Evolutionary conservation across 2,329 filamentous ascomycete genomes (phyloP), one percentile per base, ranked within the genome.

Genomic region (Polychaeton citri): DNA sequence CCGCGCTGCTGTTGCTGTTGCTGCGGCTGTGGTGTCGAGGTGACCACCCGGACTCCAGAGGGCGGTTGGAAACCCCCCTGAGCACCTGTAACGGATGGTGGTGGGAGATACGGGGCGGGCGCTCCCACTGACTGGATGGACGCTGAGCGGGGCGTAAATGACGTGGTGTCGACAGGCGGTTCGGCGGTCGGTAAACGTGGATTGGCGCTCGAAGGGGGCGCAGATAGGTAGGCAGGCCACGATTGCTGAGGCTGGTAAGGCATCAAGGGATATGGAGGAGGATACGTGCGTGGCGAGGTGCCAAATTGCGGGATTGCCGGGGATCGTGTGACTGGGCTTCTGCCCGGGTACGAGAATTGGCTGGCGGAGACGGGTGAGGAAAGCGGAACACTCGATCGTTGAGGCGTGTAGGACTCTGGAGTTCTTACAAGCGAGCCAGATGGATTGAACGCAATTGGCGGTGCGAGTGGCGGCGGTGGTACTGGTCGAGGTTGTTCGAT

Each of bases 151-250:
- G 46, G 42, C 9, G 43, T 46, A 42, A 46, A 49, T 12, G 42
- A 36, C 7, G 48, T 42, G 16, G 48, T 44, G 10, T 47, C 49
- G 7, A 45, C 44, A 9, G 49, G 47, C 15, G 49, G 48, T 24
- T 47, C 44, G 10, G 42, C 43, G n/a, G 41, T 30, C 2, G 43
- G 39, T 15, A 49, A 30, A 33, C 43, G 39, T 4, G 45, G 35
- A 18, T 43, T 38, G 1, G 34, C n/a, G 8, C 37, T 32, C 5
- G 36, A 13, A 7, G 41, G 24, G 28, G 34, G 31, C n/a, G 38
- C 38, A 24, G 30, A 20, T 8, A 39, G 16, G 33, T 38, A 36
- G 5, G 37, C 30, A 16, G 38, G 36, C 16, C 20, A 34, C 21
- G 35, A 32, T 18, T 30, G 42, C 20, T 35, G 36, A 4, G 28